Conservation (phyloP, 441 rosid species). For the Croton laevigatus region DNA sequence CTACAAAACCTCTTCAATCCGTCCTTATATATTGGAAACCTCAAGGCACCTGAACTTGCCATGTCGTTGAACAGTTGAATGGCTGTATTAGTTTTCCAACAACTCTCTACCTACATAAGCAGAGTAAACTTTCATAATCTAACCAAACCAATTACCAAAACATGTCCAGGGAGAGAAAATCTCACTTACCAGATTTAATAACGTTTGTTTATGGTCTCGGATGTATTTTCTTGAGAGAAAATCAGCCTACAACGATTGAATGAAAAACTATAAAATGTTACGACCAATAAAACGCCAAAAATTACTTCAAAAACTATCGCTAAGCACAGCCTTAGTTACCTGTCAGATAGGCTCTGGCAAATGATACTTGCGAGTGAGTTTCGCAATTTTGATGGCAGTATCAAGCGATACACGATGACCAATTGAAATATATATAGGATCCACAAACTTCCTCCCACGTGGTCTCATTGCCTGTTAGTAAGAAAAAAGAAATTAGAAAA, state of each 20-base stretch:
- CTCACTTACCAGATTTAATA: conserved; percentile 10
- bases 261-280: too few species aligned
- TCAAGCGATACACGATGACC: conserved; percentile 85
- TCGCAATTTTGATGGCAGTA: conserved; percentile 60
- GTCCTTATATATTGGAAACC: background rate
- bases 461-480: conserved; percentile 62
- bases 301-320: background rate
- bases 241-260: conserved; percentile 6
- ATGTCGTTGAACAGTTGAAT: conserved; percentile 11
- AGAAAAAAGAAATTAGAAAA: background rate
- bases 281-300: too few species aligned
- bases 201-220: background rate
- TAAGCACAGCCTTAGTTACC: conserved; percentile 33
- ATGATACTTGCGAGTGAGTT: conserved; percentile 68
- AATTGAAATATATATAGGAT: conserved; percentile 71
- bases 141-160: too few species aligned
- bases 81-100: conserved; percentile 14
- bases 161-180: background rate
- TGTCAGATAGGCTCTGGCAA: conserved; percentile 91
- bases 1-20: conserved; percentile 11
- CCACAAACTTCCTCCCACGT: conserved; percentile 40
- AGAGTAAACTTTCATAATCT: too few species aligned
- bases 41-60: background rate
- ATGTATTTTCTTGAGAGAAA: conserved; percentile 8
- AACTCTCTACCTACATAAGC: conserved; percentile 9